Percentiles rank a stretch among this genome's conserved stretches.
Conservation (phyloP, 2,329 filamentous ascomycete genomes). For the Didymellaceae sp. region DNA sequence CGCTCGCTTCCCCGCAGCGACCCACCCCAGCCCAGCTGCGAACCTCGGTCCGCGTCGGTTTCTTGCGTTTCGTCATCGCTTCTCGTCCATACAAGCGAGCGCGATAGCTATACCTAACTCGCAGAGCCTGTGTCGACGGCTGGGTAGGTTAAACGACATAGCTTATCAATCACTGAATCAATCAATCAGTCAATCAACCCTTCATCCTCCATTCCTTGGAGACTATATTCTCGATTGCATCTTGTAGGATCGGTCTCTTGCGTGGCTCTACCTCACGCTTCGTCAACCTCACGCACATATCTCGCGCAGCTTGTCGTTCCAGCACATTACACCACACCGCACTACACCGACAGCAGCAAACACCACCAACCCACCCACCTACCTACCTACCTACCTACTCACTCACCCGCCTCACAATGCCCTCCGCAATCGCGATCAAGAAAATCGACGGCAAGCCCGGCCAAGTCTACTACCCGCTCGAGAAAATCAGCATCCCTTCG, state of each 20-base stretch:
- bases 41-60: background rate
- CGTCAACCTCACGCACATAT: too few species aligned
- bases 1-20: background rate
- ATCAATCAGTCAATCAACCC: too few species aligned
- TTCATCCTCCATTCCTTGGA: too few species aligned
- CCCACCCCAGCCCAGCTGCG: background rate
- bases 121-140: background rate
- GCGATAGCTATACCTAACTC: too few species aligned
- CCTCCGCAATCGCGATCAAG: constrained; percentile 66
- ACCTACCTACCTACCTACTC: too few species aligned
- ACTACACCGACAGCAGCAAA: background rate
- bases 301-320: too few species aligned
- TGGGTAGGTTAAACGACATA: too few species aligned
- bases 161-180: background rate
- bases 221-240: too few species aligned
- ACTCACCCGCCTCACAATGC: constrained; percentile 50
- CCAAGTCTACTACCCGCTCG: constrained; percentile 79
- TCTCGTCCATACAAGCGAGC: too few species aligned
- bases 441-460: constrained; percentile 83
- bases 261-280: too few species aligned
- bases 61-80: background rate
- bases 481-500: constrained; percentile 40
- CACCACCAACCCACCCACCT: background rate
- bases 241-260: too few species aligned
- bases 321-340: background rate